These are phyloP conservation scores for Kurtzmaniella quercitrusa DNA, from an alignment of 1,139 yeast genomes.

Conservation along the genomic window DNA sequence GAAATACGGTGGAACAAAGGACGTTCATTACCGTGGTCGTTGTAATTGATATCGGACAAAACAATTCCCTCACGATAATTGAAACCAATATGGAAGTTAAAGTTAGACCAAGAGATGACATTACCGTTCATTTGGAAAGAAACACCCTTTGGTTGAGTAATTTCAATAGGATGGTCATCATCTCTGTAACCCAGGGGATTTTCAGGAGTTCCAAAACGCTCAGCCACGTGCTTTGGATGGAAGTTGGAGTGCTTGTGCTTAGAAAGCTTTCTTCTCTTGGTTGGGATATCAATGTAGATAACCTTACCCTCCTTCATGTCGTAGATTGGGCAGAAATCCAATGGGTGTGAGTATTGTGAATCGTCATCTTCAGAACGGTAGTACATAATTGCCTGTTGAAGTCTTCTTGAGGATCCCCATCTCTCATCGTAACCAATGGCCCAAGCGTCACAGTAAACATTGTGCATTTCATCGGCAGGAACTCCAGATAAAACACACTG, in stretches of 20 bases:
- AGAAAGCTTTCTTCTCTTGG: conserved; percentile 67
- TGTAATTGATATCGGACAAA: conserved; percentile 65
- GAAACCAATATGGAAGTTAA: conserved; percentile 73
- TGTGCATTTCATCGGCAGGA: conserved; percentile 62
- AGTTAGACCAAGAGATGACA: conserved; percentile 73
- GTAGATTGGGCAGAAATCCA: conserved; percentile 79
- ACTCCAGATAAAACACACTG: conserved; percentile 71
- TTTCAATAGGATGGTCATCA: conserved; percentile 58
- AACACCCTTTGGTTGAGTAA: conserved; percentile 80
- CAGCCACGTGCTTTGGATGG: conserved; percentile 61
- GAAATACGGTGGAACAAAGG: conserved; percentile 77
- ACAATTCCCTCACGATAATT: conserved; percentile 85
- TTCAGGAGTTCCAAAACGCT: conserved; percentile 49
- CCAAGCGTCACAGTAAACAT: conserved; percentile 81
- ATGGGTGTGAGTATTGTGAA: conserved; percentile 78
- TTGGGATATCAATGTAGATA: conserved; percentile 69
- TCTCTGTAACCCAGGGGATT: conserved; percentile 53
- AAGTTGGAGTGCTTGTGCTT: conserved; percentile 65
- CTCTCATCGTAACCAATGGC: conserved; percentile 82
- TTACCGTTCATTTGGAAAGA: conserved; percentile 69
- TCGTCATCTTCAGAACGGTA: conserved; percentile 74
- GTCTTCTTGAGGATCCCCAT: conserved; percentile 72
- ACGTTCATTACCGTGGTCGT: conserved; percentile 69
- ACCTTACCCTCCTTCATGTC: conserved; percentile 70
- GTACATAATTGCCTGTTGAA: conserved; percentile 79